Evolutionary conservation across 371 early-diverging fungal species (phyloP).

Genomic region (Rhizopus sp.): DNA sequence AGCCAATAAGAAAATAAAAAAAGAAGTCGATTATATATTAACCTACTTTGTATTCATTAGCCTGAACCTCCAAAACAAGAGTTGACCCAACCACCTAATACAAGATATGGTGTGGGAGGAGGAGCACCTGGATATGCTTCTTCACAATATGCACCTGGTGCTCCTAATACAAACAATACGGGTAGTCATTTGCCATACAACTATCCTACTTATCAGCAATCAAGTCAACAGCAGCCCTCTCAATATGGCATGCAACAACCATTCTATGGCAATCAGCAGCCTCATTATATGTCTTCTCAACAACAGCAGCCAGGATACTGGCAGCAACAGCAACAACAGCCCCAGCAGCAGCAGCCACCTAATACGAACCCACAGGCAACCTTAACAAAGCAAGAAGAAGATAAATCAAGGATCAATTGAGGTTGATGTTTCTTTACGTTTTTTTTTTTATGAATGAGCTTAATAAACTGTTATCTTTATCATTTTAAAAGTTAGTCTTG

Average conservation of each 20-base stretch:
- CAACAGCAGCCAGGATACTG: conserved; percentile 14
- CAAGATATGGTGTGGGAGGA: conserved; percentile 8
- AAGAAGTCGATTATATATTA: not conserved
- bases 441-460: not conserved
- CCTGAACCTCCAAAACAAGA: conserved; percentile 16
- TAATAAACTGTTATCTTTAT: too few relatives aligned
- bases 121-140: conserved; percentile 14
- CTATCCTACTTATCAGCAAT: conserved; percentile 25
- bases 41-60: conserved; percentile 1
- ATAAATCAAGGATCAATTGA: conserved; percentile 1
- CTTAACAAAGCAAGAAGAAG: conserved; percentile 1
- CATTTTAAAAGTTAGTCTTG: too few relatives aligned
- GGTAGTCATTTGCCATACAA: conserved; percentile 14
- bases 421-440: not conserved
- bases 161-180: conserved; percentile 1
- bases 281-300: conserved; percentile 40
- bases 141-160: conserved; percentile 12
- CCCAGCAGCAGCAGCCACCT: conserved; percentile 2
- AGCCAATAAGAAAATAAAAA: not conserved
- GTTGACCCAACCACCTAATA: conserved; percentile 4
- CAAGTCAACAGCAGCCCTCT: conserved; percentile 28
- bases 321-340: conserved; percentile 28
- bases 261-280: conserved; percentile 41
- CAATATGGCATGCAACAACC: conserved; percentile 36
- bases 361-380: not conserved